These are phyloP conservation scores for Paramecium sonneborni DNA, from an alignment of 73 alveolate genomes.

Conservation along the genomic window DNA sequence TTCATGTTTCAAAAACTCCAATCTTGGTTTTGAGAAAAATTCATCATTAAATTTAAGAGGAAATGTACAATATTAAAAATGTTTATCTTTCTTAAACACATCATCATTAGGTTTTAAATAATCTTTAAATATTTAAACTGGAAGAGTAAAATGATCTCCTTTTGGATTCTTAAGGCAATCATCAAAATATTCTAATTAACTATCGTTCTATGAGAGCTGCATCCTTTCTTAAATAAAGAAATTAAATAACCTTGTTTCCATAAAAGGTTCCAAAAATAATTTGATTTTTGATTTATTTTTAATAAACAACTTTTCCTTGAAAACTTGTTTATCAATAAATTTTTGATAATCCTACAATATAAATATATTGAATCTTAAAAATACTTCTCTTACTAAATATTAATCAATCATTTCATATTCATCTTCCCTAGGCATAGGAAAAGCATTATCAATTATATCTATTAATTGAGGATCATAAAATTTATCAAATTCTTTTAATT, in stretches of 20 bases:
- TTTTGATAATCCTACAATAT: background rate
- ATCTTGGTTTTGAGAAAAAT: conserved; percentile 18
- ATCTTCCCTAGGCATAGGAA: conserved; percentile 19
- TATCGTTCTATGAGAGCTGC: background rate
- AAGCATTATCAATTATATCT: background rate
- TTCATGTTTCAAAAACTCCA: background rate
- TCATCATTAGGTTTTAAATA: conserved; percentile 6
- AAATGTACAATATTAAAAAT: background rate
- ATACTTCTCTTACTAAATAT: conserved; percentile 7
- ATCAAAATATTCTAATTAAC: conserved; percentile 32
- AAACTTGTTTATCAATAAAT: background rate
- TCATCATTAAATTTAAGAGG: background rate
- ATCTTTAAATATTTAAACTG: background rate
- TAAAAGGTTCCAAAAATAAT: background rate
- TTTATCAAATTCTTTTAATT: background rate
- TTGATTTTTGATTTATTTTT: background rate
- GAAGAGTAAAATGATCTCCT: background rate
- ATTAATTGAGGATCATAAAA: background rate
- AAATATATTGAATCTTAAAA: background rate
- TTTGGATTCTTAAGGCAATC: background rate
- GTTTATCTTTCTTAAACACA: background rate
- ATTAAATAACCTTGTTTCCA: conserved; percentile 9
- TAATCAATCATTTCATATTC: background rate
- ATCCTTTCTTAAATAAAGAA: background rate
- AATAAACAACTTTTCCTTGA: background rate